phyloP scores from a whole-genome alignment of 2,329 filamentous ascomycete genomes.

The Conoideocrella luteorostrata region DNA sequence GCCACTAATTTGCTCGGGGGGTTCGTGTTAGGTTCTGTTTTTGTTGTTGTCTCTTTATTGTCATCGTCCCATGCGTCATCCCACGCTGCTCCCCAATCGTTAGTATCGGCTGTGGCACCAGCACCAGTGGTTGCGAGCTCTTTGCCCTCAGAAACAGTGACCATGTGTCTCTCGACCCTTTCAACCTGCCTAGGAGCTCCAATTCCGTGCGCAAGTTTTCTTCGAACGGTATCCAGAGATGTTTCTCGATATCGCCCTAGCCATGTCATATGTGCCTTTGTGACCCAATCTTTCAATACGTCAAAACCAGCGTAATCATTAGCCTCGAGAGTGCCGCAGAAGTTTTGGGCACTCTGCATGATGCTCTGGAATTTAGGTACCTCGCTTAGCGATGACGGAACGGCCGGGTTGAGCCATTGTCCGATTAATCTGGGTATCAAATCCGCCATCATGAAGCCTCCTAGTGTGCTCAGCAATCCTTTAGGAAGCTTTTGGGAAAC shows the following conservation, averaged over 20 bases:
- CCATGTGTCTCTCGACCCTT: slow-evolving; percentile 74
- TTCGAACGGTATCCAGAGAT: slow-evolving; percentile 68
- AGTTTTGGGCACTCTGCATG: slow-evolving; percentile 56
- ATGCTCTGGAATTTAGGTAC: slow-evolving; percentile 66
- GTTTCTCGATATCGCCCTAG: slow-evolving; percentile 75
- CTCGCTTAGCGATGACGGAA: slow-evolving; percentile 67
- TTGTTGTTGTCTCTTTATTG: slow-evolving; percentile 35
- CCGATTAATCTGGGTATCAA: slow-evolving; percentile 63
- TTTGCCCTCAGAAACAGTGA: slow-evolving; percentile 61
- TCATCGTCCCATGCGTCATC: slow-evolving; percentile 74
- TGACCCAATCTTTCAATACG: slow-evolving; percentile 72
- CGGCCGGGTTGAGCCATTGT: slow-evolving; percentile 67
- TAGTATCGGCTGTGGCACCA: slow-evolving; percentile 35
- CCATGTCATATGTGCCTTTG: slow-evolving; percentile 77
- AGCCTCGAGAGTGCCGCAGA: slow-evolving; percentile 57
- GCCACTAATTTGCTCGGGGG: slow-evolving; percentile 12
- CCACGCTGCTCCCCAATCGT: slow-evolving; percentile 74
- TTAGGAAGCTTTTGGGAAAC: slow-evolving; percentile 45
- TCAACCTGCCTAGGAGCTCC: slow-evolving; percentile 67
- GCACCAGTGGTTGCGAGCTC: slow-evolving; percentile 52
- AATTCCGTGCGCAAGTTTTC: slow-evolving; percentile 60
- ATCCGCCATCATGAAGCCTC: slow-evolving; percentile 62
- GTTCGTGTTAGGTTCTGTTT: slow-evolving; percentile 10
- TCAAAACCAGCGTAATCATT: slow-evolving; percentile 57
- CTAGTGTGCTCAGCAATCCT: slow-evolving; percentile 54